These are phyloP conservation scores for Ustilago trichophora DNA, from an alignment of 1,284 basidiomycete genomes.

Conservation along the genomic window DNA sequence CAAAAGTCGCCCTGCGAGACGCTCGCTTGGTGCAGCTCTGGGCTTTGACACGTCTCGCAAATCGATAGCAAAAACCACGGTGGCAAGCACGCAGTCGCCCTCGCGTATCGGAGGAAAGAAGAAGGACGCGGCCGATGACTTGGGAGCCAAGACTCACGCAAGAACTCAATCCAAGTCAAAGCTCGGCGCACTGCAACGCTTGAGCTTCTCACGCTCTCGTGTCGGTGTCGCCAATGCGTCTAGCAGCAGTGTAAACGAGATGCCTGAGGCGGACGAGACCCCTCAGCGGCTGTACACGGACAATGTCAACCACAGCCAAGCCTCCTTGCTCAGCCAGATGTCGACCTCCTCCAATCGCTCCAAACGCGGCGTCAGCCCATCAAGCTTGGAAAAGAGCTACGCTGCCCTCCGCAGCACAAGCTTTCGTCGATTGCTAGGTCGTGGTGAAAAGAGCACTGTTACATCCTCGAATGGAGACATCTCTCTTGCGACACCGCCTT, in stretches of 20 bases:
- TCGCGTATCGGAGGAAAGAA: neutral
- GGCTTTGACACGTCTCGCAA: conserved; percentile 17
- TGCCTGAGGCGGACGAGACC: neutral
- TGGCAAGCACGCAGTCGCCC: neutral
- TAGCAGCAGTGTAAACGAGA: conserved; percentile 20
- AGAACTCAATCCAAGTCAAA: conserved; percentile 24
- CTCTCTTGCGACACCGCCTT: neutral
- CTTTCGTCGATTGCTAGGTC: conserved; percentile 25
- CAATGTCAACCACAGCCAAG: conserved; percentile 20
- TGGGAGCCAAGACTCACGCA: conserved; percentile 1
- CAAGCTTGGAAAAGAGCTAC: conserved; percentile 29
- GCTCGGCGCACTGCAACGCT: conserved; percentile 25
- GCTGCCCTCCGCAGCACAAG: conserved; percentile 27
- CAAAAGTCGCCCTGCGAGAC: conserved; percentile 8
- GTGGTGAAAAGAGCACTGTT: conserved; percentile 2
- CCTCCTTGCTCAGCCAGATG: conserved; percentile 28
- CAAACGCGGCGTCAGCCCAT: conserved; percentile 8
- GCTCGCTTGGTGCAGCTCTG: conserved; percentile 32
- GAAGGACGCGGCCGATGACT: neutral
- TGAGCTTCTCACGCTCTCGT: conserved; percentile 43
- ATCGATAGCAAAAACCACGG: neutral
- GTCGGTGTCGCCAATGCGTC: conserved; percentile 20
- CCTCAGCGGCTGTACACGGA: conserved; percentile 2
- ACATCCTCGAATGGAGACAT: neutral
- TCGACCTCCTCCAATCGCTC: conserved; percentile 23